Evolutionary conservation across 306 rosid species (phyloP).

Genomic region (Prunus salicina): DNA sequence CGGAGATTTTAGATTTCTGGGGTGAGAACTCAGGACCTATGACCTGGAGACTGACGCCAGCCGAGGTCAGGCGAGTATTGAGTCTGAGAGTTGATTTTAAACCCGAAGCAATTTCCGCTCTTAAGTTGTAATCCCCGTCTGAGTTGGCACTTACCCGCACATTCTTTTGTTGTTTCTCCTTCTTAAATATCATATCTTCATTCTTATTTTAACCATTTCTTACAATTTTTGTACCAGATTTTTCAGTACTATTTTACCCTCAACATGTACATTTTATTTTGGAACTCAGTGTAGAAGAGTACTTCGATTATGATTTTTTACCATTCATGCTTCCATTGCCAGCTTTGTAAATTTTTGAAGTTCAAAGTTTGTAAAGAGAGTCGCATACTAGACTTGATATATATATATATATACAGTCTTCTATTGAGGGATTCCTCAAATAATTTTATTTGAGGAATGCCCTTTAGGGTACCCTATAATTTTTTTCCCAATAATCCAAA

Average conservation of each 20-base stretch:
- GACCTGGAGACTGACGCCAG: constrained; percentile 98
- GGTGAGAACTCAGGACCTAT: constrained; percentile 98
- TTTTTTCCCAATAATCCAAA: too few species aligned
- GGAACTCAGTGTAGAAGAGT: constrained; percentile 1
- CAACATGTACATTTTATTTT: neutral
- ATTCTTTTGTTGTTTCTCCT: constrained; percentile 33
- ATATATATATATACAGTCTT: too few species aligned
- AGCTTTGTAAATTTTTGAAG: neutral
- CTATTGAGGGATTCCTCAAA: too few species aligned
- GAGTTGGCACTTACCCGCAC: neutral
- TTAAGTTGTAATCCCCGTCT: constrained; percentile 55
- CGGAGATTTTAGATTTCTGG: constrained; percentile 97
- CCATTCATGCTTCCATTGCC: neutral
- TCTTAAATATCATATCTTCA: constrained; percentile 15
- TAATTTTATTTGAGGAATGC: too few species aligned
- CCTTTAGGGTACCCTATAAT: too few species aligned
- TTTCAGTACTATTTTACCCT: neutral
- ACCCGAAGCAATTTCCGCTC: constrained; percentile 85
- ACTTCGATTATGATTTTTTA: neutral
- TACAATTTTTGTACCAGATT: constrained; percentile 10
- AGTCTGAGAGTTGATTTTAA: constrained; percentile 90
- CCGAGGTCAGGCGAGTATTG: constrained; percentile 95
- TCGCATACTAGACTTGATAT: neutral
- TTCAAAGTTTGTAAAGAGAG: neutral
- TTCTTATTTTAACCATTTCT: constrained; percentile 8